Evolutionary conservation across 2,329 filamentous ascomycete species (phyloP).

Genomic region (Exophiala oligosperma): DNA sequence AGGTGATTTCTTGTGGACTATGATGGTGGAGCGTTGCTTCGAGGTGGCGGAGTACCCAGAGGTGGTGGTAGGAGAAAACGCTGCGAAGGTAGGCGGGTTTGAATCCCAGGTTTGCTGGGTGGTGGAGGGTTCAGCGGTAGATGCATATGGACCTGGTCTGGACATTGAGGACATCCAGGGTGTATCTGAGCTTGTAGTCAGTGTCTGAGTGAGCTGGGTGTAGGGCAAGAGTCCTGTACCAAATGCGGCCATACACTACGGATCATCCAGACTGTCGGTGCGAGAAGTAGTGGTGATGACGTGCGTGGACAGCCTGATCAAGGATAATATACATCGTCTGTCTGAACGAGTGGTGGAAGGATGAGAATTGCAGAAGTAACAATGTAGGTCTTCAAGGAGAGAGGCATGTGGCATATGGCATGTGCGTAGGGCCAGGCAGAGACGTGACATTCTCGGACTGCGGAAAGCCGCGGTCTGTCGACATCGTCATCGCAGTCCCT

Average conservation of each 20-base stretch:
- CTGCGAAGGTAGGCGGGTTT: conserved; percentile 73
- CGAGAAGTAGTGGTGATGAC: conserved; percentile 8
- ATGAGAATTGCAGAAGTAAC: too few species aligned
- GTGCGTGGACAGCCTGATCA: conserved; percentile 2
- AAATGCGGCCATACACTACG: conserved; percentile 53
- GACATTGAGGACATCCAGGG: conserved; percentile 58
- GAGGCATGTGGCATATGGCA: neutral
- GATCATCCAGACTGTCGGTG: conserved; percentile 23
- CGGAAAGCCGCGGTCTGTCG: neutral
- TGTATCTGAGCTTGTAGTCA: conserved; percentile 38
- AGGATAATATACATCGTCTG: neutral
- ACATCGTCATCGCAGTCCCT: neutral
- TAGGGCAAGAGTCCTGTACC: conserved; percentile 24
- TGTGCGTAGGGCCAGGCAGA: conserved; percentile 11
- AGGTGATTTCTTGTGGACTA: conserved; percentile 96
- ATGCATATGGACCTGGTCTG: conserved; percentile 39
- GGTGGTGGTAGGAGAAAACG: conserved; percentile 83
- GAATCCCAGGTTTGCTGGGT: conserved; percentile 41
- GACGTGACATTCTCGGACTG: neutral
- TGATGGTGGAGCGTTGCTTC: conserved; percentile 82
- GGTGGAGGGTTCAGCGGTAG: conserved; percentile 40
- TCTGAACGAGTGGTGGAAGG: neutral
- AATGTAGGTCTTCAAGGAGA: neutral
- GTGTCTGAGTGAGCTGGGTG: neutral
- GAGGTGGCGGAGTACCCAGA: conserved; percentile 66